Conservation (phyloP, 2,329 filamentous ascomycete species). For the Tolypocladium paradoxum region DNA sequence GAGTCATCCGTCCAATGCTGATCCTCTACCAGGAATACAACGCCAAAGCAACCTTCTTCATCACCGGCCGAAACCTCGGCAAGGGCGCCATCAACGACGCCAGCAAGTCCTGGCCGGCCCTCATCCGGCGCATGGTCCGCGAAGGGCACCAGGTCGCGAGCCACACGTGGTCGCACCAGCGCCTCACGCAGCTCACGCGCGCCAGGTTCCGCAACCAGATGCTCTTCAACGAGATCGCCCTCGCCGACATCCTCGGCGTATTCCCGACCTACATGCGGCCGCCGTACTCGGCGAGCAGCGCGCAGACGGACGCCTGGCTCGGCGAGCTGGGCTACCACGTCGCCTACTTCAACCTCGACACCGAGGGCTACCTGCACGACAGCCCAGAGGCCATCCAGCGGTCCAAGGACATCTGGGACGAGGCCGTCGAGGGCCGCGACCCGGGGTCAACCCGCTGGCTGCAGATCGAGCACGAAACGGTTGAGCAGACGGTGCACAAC, state of each 20-base stretch:
- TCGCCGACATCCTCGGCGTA: slow-evolving; percentile 28
- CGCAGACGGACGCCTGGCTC: slow-evolving; percentile 25
- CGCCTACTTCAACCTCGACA: slow-evolving; percentile 50
- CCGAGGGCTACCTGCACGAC: slow-evolving; percentile 46
- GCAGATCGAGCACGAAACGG: slow-evolving; percentile 41
- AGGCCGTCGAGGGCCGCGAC: slow-evolving; percentile 21
- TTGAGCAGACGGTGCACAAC: slow-evolving; percentile 32
- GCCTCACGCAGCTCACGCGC: slow-evolving; percentile 25
- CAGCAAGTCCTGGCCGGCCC: slow-evolving; percentile 19
- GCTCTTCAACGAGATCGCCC: slow-evolving; percentile 29
- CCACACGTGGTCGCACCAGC: slow-evolving; percentile 37
- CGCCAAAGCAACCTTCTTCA: slow-evolving; percentile 27
- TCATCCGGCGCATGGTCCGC: slow-evolving; percentile 33
- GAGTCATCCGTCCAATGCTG: no score
- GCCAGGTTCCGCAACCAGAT: slow-evolving; percentile 27
- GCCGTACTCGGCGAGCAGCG: slow-evolving; percentile 34
- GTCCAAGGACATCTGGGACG: slow-evolving; percentile 29
- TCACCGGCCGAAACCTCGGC: slow-evolving; percentile 24
- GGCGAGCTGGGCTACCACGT: slow-evolving; percentile 43
- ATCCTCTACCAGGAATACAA: slow-evolving; percentile 14
- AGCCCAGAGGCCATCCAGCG: slow-evolving; percentile 34
- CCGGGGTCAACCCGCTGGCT: slow-evolving; percentile 28
- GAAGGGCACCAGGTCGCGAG: slow-evolving; percentile 51
- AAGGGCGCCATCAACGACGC: slow-evolving; percentile 32
- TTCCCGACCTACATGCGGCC: slow-evolving; percentile 34